A percentile compares a stretch with the other conserved stretches of the same genome.
These are phyloP conservation scores for Microcyclospora pomicola DNA, from an alignment of 2,329 filamentous ascomycete genomes.

Conservation along the genomic window DNA sequence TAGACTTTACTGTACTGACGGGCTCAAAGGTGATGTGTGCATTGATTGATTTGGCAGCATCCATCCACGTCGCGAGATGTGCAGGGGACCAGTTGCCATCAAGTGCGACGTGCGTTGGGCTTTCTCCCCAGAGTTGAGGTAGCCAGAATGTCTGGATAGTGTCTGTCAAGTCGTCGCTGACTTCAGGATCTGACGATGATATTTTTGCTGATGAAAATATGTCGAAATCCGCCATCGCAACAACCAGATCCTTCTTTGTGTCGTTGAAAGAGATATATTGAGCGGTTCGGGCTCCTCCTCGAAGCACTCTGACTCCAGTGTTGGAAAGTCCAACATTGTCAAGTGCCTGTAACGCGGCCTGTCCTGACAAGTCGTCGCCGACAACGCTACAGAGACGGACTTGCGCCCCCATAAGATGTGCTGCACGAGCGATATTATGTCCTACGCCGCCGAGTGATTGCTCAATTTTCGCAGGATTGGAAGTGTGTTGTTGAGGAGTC, in stretches of 20 bases:
- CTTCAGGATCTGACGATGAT: slow-evolving; percentile 21
- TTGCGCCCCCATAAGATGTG: slow-evolving; percentile 51
- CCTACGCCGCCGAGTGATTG: slow-evolving; percentile 85
- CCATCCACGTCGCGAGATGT: slow-evolving; percentile 55
- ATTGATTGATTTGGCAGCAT: slow-evolving; percentile 41
- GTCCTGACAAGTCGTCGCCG: slow-evolving; percentile 65
- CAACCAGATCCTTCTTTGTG: slow-evolving; percentile 62
- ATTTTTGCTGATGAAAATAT: slow-evolving; percentile 43
- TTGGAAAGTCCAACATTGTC: slow-evolving; percentile 50
- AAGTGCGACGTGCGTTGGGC: slow-evolving; percentile 65
- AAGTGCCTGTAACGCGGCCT: slow-evolving; percentile 55
- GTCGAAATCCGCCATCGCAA: slow-evolving; percentile 92
- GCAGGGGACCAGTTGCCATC: slow-evolving; percentile 72
- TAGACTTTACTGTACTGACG: slow-evolving; percentile 69
- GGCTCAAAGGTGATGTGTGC: slow-evolving; percentile 70
- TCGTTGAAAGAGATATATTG: slow-evolving; percentile 91
- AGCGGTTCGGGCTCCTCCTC: slow-evolving; percentile 53
- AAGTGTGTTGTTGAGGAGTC: slow-evolving; percentile 53
- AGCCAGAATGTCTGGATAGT: slow-evolving; percentile 39
- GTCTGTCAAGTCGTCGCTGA: slow-evolving; percentile 26
- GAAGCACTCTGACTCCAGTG: slow-evolving; percentile 42
- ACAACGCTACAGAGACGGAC: slow-evolving; percentile 70
- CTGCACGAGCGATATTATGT: slow-evolving; percentile 77
- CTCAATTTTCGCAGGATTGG: slow-evolving; percentile 67
- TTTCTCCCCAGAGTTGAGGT: slow-evolving; percentile 40